phyloP scores from a whole-genome alignment of 306 rosid genomes.

The Sphenostylis stenocarpa region DNA sequence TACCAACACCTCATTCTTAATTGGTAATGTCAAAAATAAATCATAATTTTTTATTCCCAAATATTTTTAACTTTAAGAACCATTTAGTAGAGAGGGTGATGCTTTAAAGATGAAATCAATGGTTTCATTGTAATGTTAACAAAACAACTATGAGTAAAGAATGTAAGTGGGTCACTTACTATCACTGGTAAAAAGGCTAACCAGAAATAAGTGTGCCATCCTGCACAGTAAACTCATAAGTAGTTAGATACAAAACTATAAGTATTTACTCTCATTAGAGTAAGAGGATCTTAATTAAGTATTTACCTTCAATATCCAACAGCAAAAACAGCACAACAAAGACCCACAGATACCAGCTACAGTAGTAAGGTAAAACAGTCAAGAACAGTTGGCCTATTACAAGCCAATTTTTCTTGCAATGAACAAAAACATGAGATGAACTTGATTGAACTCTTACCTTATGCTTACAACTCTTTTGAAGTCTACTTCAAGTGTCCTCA shows the following conservation, averaged over 20 bases:
- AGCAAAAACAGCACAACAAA: conserved; percentile 90
- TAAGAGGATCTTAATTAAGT: conserved; percentile 17
- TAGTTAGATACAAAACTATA: background rate
- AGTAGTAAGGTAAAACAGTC: background rate
- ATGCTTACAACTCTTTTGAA: conserved; percentile 80
- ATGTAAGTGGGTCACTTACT: conserved; percentile 58
- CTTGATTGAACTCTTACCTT: conserved; percentile 49
- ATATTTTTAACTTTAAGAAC: too few species aligned
- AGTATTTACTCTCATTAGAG: background rate
- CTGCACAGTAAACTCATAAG: conserved; percentile 43
- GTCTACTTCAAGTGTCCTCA: conserved; percentile 67
- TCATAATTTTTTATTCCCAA: background rate
- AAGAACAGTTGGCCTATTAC: conserved; percentile 16
- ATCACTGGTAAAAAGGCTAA: conserved; percentile 81
- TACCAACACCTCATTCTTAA: conserved; percentile 18
- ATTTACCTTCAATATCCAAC: conserved; percentile 68
- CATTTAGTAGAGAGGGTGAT: background rate
- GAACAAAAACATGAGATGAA: conserved; percentile 11
- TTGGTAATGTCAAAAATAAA: background rate
- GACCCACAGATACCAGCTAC: conserved; percentile 91
- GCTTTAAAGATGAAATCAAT: background rate
- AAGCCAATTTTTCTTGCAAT: background rate
- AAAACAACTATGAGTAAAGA: conserved; percentile 13
- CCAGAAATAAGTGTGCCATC: conserved; percentile 98
- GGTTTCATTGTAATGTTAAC: background rate